These are phyloP conservation scores for Candida endomychidarum DNA, from an alignment of 805 yeast genomes.

Conservation along the genomic window DNA sequence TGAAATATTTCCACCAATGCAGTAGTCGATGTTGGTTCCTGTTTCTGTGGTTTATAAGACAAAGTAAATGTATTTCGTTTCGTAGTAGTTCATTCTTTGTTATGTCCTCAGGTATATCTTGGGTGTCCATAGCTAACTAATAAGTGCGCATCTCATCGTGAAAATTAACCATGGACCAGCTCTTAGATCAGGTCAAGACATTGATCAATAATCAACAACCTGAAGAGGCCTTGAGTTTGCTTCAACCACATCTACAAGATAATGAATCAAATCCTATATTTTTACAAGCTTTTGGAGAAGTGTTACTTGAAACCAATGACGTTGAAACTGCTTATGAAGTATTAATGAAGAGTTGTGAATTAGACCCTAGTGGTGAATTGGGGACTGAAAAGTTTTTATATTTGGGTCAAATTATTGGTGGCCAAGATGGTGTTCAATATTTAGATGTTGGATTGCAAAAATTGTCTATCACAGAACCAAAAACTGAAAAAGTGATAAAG, in stretches of 20 bases:
- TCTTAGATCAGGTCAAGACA: conserved; percentile 4
- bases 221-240: conserved; percentile 50
- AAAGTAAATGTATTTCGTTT: conserved; percentile 59
- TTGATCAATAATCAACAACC: conserved; percentile 34
- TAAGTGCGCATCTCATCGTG: conserved; percentile 9
- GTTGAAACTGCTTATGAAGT: conserved; percentile 74
- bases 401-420: conserved; percentile 89
- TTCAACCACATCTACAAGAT: conserved; percentile 37
- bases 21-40: conserved; percentile 73
- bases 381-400: conserved; percentile 86
- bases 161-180: conserved; percentile 3
- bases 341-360: conserved; percentile 56
- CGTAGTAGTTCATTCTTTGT: conserved; percentile 14
- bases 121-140: background rate
- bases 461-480: conserved; percentile 27
- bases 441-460: conserved; percentile 60
- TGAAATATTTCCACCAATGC: conserved; percentile 74
- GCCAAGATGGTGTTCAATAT: conserved; percentile 63
- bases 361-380: conserved; percentile 63
- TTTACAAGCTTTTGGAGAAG: conserved; percentile 69
- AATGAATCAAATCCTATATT: conserved; percentile 42
- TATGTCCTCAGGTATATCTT: background rate
- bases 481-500: conserved; percentile 31
- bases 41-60: conserved; percentile 67
- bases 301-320: conserved; percentile 74